Conservation (phyloP, 2,329 filamentous ascomycete species). For the Epichloe gansuensis region DNA sequence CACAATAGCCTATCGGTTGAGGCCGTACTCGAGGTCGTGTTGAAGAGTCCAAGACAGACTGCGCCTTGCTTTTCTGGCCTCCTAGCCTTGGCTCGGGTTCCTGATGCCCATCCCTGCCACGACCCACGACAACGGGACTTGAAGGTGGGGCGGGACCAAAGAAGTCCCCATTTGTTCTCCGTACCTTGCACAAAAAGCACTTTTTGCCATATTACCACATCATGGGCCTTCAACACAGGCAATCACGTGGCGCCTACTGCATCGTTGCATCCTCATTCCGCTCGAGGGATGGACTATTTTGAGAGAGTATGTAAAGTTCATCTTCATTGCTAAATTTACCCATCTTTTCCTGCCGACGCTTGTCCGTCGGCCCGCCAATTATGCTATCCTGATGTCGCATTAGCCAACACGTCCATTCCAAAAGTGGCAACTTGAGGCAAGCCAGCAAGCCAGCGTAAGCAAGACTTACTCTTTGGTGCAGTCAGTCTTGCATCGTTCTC, state of each 20-base stretch:
- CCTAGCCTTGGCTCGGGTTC: background rate
- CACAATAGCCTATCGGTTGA: background rate
- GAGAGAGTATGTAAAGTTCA: too few species aligned
- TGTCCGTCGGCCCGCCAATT: background rate
- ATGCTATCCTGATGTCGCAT: background rate
- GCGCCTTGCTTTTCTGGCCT: slow-evolving; percentile 1
- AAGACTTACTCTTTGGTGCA: slow-evolving; percentile 28
- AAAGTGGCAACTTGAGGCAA: background rate
- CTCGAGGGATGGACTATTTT: too few species aligned
- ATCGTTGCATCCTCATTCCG: too few species aligned
- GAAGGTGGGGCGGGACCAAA: slow-evolving; percentile 1
- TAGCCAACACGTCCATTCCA: background rate
- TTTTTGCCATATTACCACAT: too few species aligned
- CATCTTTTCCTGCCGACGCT: background rate
- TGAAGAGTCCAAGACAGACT: background rate
- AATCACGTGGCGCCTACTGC: background rate
- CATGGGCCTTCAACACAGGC: background rate
- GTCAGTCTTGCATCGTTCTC: slow-evolving; percentile 60
- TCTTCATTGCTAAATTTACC: too few species aligned
- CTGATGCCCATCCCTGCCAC: slow-evolving; percentile 3
- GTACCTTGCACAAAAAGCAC: too few species aligned
- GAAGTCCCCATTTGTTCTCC: too few species aligned
- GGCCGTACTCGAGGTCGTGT: background rate
- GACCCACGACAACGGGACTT: slow-evolving; percentile 3
- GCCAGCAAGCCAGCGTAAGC: background rate